Percentiles rank a stretch among this genome's conserved stretches.
phyloP scores from a whole-genome alignment of 345 rosid genomes.

The Litchi chinensis region DNA sequence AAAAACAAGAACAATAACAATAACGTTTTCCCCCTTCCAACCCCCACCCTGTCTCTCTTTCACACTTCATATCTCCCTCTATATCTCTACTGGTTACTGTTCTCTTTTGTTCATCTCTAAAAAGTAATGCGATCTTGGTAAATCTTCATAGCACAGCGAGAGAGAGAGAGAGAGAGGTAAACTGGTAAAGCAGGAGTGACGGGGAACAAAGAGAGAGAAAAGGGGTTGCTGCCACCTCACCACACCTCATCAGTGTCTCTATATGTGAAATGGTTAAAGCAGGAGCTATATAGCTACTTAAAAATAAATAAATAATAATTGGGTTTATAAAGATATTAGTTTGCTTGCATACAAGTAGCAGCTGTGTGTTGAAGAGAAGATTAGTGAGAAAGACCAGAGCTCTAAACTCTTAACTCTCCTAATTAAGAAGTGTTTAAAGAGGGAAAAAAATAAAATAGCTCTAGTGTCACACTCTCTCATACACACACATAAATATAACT shows the following conservation, averaged over 20 bases:
- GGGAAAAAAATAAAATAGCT: constrained; percentile 5
- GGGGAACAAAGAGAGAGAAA: not conserved
- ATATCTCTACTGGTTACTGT: not conserved
- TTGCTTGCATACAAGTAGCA: constrained; percentile 1
- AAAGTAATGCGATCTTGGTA: not conserved
- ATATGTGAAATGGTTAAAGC: not conserved
- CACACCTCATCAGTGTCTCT: not conserved
- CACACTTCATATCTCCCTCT: too few species aligned
- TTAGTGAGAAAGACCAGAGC: not conserved
- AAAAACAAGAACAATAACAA: not conserved
- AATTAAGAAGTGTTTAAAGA: constrained; percentile 8
- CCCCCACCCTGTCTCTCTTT: not conserved
- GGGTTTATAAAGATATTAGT: not conserved
- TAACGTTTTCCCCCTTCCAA: not conserved
- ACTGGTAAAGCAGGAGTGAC: not conserved
- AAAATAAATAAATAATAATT: not conserved
- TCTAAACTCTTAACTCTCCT: not conserved
- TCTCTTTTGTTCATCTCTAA: constrained; percentile 17
- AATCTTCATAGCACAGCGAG: constrained; percentile 10
- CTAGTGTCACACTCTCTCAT: not conserved
- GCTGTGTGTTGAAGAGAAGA: constrained; percentile 1
- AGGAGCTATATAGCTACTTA: not conserved
- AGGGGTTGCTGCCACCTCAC: not conserved
- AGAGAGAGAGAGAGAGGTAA: constrained; percentile 25
- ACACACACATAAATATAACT: not conserved